Base-by-base conservation (phyloP, 2,329 filamentous ascomycete species). In the Pestalotiopsis sp. region DNA sequence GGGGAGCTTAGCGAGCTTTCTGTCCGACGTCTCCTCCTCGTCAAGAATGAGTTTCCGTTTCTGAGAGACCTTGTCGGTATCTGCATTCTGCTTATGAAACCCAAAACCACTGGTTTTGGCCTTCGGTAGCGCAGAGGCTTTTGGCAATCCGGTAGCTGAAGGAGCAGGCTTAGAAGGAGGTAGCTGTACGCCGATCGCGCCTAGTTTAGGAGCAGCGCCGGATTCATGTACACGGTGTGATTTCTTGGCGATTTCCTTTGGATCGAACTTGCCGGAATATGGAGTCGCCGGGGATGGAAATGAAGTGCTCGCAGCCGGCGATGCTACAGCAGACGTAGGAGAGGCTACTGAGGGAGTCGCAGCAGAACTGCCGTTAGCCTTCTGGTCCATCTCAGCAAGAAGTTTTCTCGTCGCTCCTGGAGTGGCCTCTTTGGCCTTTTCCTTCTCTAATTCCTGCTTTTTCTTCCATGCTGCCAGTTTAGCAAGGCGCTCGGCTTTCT, bases 401-500 rank as follows among this genome's bases (percentile, higher is more conserved):
- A 94, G 87, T 74, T 87, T 92, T 73, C 89, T 85, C 52, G 91
- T 87, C 71, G 89, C 90, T 68, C 88, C 88, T 55, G 88, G 84
- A 66, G 89, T 89, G 59, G 90, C 86, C 74, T 92, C 88, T 75
- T 89, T 90, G 77, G 92, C 89, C 77, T 93, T 93, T 74, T 91
- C 91, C 73, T 91, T 91, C 77, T 90, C 90, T 72, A 93, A 92
- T n/a, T 62, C 27, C 77, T 94, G 91, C 81, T 95, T 95, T 80
- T 94, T 92, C 82, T 97, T 97, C 95, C 94, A 97, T 68, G 93
- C 93, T 78, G 95, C 93, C 36, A 97, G 82, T 77, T 93, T 95
- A 36, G 93, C 93, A 58, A 94, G 85, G 71, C 93, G 86, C 79
- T 95, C 93, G 64, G 91, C 92, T 79, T 95, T 93, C 77, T 92